Evolutionary conservation across 177 flowering plant species (phyloP).

Genomic region (Vitis hybrid): DNA sequence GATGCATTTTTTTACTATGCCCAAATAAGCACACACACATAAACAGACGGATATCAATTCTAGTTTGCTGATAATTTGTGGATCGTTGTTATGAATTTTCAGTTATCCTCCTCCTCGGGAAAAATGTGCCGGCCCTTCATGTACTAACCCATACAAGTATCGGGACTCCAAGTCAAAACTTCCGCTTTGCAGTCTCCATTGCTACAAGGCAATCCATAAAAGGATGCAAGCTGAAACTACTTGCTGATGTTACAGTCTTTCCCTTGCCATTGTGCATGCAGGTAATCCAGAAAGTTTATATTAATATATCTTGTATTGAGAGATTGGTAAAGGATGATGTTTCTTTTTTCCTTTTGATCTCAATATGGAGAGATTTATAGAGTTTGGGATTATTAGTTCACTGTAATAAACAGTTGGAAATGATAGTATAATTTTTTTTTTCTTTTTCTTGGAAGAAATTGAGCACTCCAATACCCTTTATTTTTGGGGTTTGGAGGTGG

Average conservation of each 20-base stretch:
- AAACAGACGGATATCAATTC: not conserved
- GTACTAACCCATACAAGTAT: constrained; percentile 77
- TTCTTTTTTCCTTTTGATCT: not conserved
- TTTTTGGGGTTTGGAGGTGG: not conserved
- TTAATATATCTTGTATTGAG: not conserved
- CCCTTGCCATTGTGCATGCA: not conserved
- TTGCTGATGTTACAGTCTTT: constrained; percentile 24
- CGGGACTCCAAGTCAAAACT: constrained; percentile 86
- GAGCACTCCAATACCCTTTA: not conserved
- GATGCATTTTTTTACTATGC: not conserved
- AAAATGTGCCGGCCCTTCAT: constrained; percentile 86
- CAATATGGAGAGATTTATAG: not conserved
- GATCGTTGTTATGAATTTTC: constrained; percentile 25
- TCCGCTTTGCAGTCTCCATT: constrained; percentile 94
- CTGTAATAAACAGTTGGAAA: not conserved
- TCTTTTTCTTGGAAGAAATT: not conserved
- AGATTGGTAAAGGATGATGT: too few relatives aligned
- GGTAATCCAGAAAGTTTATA: constrained; percentile 10
- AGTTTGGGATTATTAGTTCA: not conserved
- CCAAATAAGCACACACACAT: not conserved
- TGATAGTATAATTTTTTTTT: not conserved
- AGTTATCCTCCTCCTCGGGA: constrained; percentile 98
- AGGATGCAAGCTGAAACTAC: constrained; percentile 33
- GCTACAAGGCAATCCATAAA: constrained; percentile 75
- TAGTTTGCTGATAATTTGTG: constrained; percentile 10